A percentile compares a stretch with the other conserved stretches of the same genome.
phyloP scores from a whole-genome alignment of 164 flowering plant species.

The Aristolochia californica region DNA sequence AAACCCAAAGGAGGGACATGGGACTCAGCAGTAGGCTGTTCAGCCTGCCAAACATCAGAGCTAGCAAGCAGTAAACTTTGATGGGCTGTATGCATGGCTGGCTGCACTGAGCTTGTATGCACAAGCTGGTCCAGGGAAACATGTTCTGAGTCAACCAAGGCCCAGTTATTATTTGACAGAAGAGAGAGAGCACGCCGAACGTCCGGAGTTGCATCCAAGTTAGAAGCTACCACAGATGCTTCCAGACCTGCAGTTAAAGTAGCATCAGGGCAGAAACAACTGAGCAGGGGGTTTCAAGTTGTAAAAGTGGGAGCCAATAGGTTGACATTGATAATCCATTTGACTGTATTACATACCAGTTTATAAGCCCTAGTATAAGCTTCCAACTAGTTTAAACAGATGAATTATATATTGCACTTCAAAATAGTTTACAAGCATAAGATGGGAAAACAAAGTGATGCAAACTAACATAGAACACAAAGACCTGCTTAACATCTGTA shows the following conservation, averaged over 20 bases:
- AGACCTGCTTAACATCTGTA: too few species aligned
- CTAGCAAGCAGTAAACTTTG: constrained; percentile 27
- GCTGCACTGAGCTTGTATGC: constrained; percentile 18
- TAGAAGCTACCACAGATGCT: constrained; percentile 27
- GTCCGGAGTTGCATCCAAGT: constrained; percentile 38
- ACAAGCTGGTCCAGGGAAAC: constrained; percentile 17
- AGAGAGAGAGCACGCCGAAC: constrained; percentile 93
- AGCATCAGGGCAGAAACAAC: not conserved
- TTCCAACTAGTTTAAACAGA: too few species aligned
- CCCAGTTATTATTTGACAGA: constrained; percentile 76
- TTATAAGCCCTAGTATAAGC: too few species aligned
- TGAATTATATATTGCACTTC: too few species aligned
- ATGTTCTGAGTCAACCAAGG: constrained; percentile 24
- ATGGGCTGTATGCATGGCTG: constrained; percentile 16
- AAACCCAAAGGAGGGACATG: constrained; percentile 14
- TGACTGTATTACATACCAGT: too few species aligned
- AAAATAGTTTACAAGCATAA: too few species aligned
- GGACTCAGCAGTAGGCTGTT: constrained; percentile 16
- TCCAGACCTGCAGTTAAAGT: constrained; percentile 30
- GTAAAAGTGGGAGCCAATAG: not conserved
- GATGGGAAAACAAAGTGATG: too few species aligned
- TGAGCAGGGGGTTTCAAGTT: not conserved
- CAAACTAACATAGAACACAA: too few species aligned
- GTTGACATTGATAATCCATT: not conserved
- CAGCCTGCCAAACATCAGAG: constrained; percentile 33